A percentile compares a stretch with the other conserved stretches of the same genome.
These are phyloP conservation scores for Arbutus unedo DNA, from an alignment of 148 eudicot genomes.

Conservation along the genomic window DNA sequence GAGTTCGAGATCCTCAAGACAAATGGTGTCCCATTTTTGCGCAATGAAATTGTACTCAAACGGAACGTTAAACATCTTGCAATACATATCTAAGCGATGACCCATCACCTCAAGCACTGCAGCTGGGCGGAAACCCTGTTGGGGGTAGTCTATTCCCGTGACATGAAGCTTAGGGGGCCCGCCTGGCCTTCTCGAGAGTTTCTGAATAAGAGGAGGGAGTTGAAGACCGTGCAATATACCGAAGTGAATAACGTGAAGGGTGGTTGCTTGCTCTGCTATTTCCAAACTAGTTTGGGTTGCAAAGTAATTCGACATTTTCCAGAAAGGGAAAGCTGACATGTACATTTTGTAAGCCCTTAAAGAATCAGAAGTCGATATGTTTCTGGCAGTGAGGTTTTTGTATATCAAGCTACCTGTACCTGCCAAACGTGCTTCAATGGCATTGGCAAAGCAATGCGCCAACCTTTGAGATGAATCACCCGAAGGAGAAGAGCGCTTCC, in stretches of 20 bases:
- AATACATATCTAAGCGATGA: conserved; percentile 16
- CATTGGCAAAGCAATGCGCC: conserved; percentile 20
- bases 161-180: conserved; percentile 25
- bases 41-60: conserved; percentile 21
- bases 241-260: conserved; percentile 19
- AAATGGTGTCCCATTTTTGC: conserved; percentile 19
- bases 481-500: conserved; percentile 8
- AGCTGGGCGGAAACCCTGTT: conserved; percentile 20
- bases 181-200: conserved; percentile 20
- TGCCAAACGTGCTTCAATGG: conserved; percentile 25
- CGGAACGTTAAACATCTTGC: conserved; percentile 21
- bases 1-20: conserved; percentile 16
- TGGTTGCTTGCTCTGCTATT: conserved; percentile 14
- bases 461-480: conserved; percentile 23
- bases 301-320: not conserved
- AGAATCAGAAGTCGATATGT: not conserved
- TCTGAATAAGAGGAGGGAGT: conserved; percentile 17
- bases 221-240: conserved; percentile 18
- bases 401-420: conserved; percentile 5
- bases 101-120: conserved; percentile 17
- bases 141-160: conserved; percentile 24
- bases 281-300: conserved; percentile 8
- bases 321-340: conserved; percentile 16
- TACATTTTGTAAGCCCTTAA: conserved; percentile 20
- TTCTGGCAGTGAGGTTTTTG: not conserved